Percentiles rank a stretch among this genome's conserved stretches.
These are phyloP conservation scores for Thelephora aurantiotincta DNA, from an alignment of 768 basidiomycete genomes.

Conservation along the genomic window DNA sequence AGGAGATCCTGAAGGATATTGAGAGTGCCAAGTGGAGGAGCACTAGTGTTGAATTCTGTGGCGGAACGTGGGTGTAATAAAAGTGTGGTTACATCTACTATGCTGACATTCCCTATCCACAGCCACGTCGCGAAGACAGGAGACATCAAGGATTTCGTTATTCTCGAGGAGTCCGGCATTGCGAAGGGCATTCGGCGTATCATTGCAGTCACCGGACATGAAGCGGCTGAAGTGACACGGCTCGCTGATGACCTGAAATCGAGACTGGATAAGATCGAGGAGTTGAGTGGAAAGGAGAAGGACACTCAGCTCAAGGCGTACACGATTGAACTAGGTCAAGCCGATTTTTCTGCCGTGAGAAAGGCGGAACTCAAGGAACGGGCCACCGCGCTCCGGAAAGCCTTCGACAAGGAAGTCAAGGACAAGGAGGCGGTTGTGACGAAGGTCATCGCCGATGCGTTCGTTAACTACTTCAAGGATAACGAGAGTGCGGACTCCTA, in stretches of 20 bases:
- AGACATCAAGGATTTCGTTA: constrained; percentile 92
- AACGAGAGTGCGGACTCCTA: constrained; percentile 59
- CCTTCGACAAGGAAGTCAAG: constrained; percentile 74
- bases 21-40: constrained; percentile 82
- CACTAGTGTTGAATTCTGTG: constrained; percentile 95
- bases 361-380: constrained; percentile 74
- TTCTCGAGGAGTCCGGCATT: constrained; percentile 92
- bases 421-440: constrained; percentile 64
- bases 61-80: constrained; percentile 67
- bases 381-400: constrained; percentile 57
- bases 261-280: constrained; percentile 48
- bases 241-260: constrained; percentile 47
- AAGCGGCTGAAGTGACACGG: constrained; percentile 73
- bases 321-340: constrained; percentile 69
- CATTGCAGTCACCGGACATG: constrained; percentile 87
- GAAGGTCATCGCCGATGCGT: constrained; percentile 64
- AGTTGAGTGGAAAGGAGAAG: constrained; percentile 59
- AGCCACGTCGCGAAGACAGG: constrained; percentile 95
- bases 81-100: background rate
- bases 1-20: constrained; percentile 76
- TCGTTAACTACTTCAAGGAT: constrained; percentile 64
- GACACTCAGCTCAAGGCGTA: constrained; percentile 79
- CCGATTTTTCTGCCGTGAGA: constrained; percentile 75
- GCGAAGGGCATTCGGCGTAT: constrained; percentile 96
- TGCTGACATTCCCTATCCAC: background rate